Evolutionary conservation across 2,329 filamentous ascomycete genomes (phyloP), one percentile per base, ranked within the genome.

Genomic region (Cladophialophora psammophila): DNA sequence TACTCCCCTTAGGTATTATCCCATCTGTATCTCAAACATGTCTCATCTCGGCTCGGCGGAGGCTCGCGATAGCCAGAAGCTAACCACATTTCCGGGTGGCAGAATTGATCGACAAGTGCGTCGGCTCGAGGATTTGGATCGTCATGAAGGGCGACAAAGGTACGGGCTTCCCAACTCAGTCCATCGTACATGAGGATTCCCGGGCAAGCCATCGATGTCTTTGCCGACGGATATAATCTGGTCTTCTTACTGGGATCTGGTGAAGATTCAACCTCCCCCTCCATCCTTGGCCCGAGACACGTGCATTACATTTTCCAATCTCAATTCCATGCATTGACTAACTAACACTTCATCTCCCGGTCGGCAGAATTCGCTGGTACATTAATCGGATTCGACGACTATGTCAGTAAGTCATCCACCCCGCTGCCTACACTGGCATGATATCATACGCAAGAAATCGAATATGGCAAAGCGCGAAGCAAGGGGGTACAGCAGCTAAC

Each of bases 131-230:
- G 75, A 98, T 99, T 80, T 97, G 94, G 94, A 94, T 99, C 71
- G 89, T 99, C 75, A 99, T 99, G 95, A 99, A 99, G 82, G 93
- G 94, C 72, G 95, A 98, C 78, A 98, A 97, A 85, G 95, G 95
- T 96, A 81, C 20, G 38, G 20, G 31, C 36, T n/a, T 10, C 12
- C 12, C 12, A 34, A 15, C 10, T 18, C 36, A n/a, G 26, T 2
- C 3, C 26, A 26, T 26, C 2, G 26, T 26, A 26, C 26, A 26
- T 26, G 26, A 26, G 18, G 45, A 26, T 12, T 7, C 18, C 18
- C 4, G 3, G 26, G 26, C 26, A 45, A 45, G 5, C n/a, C 18
- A 15, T 15, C n/a, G 40, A 3, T 3, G n/a, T 18, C 6, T 45
- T 45, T 18, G 40, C 9, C 40, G 7, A 45, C 13, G 15, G 40